phyloP scores from a whole-genome alignment of 805 yeast genomes.

The Isabelozyma rhagii region DNA sequence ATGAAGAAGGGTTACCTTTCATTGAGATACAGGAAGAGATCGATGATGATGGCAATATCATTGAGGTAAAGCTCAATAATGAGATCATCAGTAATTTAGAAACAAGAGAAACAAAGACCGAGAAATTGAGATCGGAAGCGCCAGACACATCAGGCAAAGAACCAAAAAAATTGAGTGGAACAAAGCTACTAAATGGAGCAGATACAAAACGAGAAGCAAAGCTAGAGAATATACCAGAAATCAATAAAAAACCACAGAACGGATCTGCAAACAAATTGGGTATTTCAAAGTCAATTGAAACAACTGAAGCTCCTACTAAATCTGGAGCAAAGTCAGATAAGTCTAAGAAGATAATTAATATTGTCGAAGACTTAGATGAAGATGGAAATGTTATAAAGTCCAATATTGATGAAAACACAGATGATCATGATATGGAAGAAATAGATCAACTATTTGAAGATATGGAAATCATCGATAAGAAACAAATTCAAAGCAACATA shows the following conservation, averaged over 20 bases:
- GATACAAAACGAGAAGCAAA: background rate
- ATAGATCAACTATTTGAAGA: constrained; percentile 30
- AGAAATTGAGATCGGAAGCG: too few relatives aligned
- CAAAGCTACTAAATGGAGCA: too few relatives aligned
- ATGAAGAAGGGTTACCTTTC: constrained; percentile 55
- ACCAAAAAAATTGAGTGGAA: too few relatives aligned
- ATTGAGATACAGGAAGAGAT: constrained; percentile 79
- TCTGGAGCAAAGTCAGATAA: background rate
- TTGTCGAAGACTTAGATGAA: constrained; percentile 1
- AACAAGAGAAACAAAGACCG: background rate
- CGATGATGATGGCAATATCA: constrained; percentile 78
- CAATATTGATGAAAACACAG: background rate
- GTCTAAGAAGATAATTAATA: background rate
- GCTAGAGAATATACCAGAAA: background rate
- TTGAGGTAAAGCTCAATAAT: constrained; percentile 30
- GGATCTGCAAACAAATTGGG: too few relatives aligned
- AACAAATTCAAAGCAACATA: constrained; percentile 9
- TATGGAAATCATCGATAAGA: constrained; percentile 36
- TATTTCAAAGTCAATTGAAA: background rate
- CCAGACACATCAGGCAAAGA: too few relatives aligned
- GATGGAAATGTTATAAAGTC: constrained; percentile 2
- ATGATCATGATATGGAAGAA: constrained; percentile 1
- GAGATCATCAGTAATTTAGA: background rate
- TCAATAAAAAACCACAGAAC: too few relatives aligned
- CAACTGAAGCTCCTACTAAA: background rate